phyloP scores from a whole-genome alignment of 225 moss, liverwort and hornwort genomes.

The Physcomitrellopsis africana region DNA sequence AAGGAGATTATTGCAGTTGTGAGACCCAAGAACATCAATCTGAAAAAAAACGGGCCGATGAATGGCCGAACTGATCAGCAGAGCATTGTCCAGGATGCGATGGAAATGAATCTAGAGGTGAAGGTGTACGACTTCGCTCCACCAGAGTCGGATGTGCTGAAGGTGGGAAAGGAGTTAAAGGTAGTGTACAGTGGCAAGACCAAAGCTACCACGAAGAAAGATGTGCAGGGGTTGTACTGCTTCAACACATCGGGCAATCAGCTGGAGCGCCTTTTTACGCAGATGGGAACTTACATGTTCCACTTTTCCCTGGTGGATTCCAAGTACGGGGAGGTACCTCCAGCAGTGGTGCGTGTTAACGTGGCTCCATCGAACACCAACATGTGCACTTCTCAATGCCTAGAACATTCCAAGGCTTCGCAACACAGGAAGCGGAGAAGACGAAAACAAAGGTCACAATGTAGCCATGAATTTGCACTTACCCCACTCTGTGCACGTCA shows the following conservation, averaged over 20 bases:
- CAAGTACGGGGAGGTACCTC: conserved; percentile 49
- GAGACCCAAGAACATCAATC: conserved; percentile 39
- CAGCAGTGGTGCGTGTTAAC: conserved; percentile 54
- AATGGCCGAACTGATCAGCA: conserved; percentile 27
- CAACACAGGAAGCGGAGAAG: conserved; percentile 27
- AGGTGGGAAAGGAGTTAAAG: background rate
- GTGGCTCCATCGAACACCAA: conserved; percentile 41
- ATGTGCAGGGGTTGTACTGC: conserved; percentile 54
- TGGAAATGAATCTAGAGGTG: conserved; percentile 39
- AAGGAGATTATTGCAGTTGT: conserved; percentile 63
- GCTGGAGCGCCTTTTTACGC: conserved; percentile 45
- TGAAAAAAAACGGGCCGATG: conserved; percentile 21
- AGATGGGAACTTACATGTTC: conserved; percentile 65
- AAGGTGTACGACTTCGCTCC: conserved; percentile 28
- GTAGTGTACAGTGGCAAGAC: conserved; percentile 25
- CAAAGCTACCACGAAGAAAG: conserved; percentile 19
- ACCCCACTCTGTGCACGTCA: background rate
- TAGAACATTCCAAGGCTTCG: conserved; percentile 14
- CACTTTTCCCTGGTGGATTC: conserved; percentile 47
- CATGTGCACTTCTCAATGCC: conserved; percentile 36
- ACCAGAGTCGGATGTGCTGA: background rate
- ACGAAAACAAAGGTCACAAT: conserved; percentile 34
- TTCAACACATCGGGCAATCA: conserved; percentile 51
- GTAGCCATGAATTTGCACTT: background rate
- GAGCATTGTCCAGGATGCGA: conserved; percentile 25